Percentiles rank a stretch among this genome's conserved stretches.
phyloP scores from a whole-genome alignment of 441 rosid genomes.

The Jatropha multifida region DNA sequence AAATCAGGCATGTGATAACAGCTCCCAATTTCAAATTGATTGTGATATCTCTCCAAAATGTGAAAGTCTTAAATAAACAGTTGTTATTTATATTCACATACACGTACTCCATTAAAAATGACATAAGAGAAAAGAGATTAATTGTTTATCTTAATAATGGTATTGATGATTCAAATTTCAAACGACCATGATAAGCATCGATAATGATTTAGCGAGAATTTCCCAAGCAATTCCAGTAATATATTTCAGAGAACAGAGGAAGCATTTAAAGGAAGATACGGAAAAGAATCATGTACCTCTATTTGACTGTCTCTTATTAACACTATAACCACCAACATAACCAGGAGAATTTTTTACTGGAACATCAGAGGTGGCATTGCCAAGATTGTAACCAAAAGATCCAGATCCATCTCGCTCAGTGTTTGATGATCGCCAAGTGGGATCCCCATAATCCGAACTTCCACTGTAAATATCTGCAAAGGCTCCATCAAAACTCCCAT shows the following conservation, averaged over 20 bases:
- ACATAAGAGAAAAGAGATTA: not conserved
- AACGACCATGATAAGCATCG: slow-evolving; percentile 9
- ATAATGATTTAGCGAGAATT: slow-evolving; percentile 4
- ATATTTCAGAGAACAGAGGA: not conserved
- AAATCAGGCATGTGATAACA: not conserved
- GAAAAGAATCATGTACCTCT: slow-evolving; percentile 58
- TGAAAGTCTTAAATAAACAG: not conserved
- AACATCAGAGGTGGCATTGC: slow-evolving; percentile 65
- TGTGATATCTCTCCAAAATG: not conserved
- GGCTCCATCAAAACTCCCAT: slow-evolving; percentile 67
- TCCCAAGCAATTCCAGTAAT: not conserved
- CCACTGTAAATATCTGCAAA: slow-evolving; percentile 61
- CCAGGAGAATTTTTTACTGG: slow-evolving; percentile 78
- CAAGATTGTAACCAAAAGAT: slow-evolving; percentile 67
- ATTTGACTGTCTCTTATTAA: slow-evolving; percentile 83
- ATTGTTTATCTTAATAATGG: not conserved
- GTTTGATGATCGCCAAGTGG: slow-evolving; percentile 67
- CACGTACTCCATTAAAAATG: not conserved
- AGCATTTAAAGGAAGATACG: slow-evolving; percentile 20
- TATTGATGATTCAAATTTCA: not conserved
- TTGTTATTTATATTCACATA: not conserved
- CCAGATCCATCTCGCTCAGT: slow-evolving; percentile 63
- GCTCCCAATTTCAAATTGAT: slow-evolving; percentile 1
- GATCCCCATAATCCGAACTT: slow-evolving; percentile 65
- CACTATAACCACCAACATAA: slow-evolving; percentile 80